phyloP scores from a whole-genome alignment of 2,329 filamentous ascomycete species.

The Ophiostoma sp. region DNA sequence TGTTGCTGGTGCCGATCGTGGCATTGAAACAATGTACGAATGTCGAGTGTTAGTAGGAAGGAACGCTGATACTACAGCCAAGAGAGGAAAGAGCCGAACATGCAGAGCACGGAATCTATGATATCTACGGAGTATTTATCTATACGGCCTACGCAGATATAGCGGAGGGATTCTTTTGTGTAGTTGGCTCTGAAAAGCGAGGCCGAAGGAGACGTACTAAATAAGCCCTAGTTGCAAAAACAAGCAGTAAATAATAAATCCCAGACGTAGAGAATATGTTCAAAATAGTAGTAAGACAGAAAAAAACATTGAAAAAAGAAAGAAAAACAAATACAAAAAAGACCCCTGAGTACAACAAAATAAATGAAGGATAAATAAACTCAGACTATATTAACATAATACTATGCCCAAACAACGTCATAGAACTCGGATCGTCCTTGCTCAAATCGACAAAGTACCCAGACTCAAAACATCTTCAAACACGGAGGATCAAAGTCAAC shows the following conservation, averaged over 20 bases:
- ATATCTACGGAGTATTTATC: too few relatives aligned
- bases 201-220: background rate
- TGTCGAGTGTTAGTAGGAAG: background rate
- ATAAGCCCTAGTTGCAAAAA: background rate
- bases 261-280: background rate
- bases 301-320: background rate
- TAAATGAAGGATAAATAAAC: background rate
- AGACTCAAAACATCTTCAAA: background rate
- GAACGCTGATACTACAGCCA: background rate
- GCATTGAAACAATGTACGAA: background rate
- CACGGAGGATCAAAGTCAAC: background rate
- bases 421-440: conserved; percentile 1
- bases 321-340: background rate
- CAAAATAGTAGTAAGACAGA: background rate
- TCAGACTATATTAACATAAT: background rate
- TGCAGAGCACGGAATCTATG: background rate
- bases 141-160: too few relatives aligned
- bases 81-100: conserved; percentile 3
- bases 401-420: background rate
- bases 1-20: background rate
- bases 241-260: background rate
- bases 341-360: background rate
- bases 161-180: background rate
- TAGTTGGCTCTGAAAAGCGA: background rate
- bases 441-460: background rate